These are phyloP conservation scores for Solanum chacoense DNA, from an alignment of 305 asterid genomes.

Conservation along the genomic window DNA sequence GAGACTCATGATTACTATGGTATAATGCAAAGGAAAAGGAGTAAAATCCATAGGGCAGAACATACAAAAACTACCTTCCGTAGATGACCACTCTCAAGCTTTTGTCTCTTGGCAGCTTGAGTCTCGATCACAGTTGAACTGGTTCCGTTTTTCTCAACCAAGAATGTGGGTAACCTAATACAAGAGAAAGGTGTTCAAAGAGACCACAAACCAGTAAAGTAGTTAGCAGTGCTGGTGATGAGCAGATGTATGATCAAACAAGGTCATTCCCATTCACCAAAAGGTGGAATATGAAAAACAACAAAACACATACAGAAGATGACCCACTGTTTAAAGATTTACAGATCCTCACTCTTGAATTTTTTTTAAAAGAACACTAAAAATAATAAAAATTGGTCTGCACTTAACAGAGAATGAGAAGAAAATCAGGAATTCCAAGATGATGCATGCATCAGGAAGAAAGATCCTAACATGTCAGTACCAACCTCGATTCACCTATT, in stretches of 20 bases:
- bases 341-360: neutral
- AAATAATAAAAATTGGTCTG: neutral
- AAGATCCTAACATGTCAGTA: neutral
- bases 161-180: constrained; percentile 39
- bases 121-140: constrained; percentile 43
- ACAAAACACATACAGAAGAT: neutral
- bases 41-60: neutral
- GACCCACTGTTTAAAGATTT: neutral
- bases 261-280: neutral
- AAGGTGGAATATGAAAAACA: neutral
- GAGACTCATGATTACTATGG: neutral
- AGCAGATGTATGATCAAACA: neutral
- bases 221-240: neutral
- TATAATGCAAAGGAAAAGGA: neutral
- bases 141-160: constrained; percentile 37
- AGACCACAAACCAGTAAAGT: neutral
- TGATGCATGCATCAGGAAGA: constrained; percentile 6
- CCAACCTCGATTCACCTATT: constrained; percentile 17
- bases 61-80: constrained; percentile 39
- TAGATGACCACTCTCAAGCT: constrained; percentile 86
- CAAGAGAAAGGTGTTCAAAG: constrained; percentile 3
- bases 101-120: constrained; percentile 95
- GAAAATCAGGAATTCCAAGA: neutral
- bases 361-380: neutral
- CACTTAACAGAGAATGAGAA: neutral